Evolutionary conservation across 768 basidiomycete genomes (phyloP).

Genomic region (Wakefieldia striispora): DNA sequence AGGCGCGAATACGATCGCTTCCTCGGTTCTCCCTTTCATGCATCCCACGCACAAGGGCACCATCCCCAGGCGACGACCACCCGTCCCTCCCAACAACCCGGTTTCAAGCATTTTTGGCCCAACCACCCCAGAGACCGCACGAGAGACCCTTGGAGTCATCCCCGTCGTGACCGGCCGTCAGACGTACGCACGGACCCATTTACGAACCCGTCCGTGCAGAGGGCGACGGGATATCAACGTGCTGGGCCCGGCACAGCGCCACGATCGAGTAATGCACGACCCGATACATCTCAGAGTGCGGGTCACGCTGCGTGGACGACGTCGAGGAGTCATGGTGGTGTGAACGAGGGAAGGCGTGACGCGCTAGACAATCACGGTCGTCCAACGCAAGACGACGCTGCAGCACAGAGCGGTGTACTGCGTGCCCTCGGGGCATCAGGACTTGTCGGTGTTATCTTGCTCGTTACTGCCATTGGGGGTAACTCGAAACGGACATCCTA

Average conservation of each 20-base stretch:
- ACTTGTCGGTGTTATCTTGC: slow-evolving; percentile 25
- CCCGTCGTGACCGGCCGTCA: not conserved
- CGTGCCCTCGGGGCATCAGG: slow-evolving; percentile 30
- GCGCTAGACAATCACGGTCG: not conserved
- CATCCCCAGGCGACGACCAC: slow-evolving; percentile 33
- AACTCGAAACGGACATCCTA: slow-evolving; percentile 17
- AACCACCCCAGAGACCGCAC: slow-evolving; percentile 23
- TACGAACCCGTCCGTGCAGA: slow-evolving; percentile 24
- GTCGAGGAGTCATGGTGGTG: not conserved
- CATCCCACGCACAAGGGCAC: slow-evolving; percentile 6
- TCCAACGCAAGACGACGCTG: slow-evolving; percentile 22
- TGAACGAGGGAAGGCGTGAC: not conserved
- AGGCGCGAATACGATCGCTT: slow-evolving; percentile 35
- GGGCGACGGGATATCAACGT: slow-evolving; percentile 23
- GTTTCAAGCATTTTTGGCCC: slow-evolving; percentile 27
- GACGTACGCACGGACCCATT: slow-evolving; percentile 21
- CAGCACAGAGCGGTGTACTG: slow-evolving; percentile 24
- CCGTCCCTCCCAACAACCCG: slow-evolving; percentile 23
- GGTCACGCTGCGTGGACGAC: slow-evolving; percentile 4
- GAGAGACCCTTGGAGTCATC: slow-evolving; percentile 10
- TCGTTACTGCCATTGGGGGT: slow-evolving; percentile 19
- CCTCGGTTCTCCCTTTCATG: slow-evolving; percentile 10
- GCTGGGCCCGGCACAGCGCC: not conserved
- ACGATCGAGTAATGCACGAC: not conserved
- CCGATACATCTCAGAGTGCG: slow-evolving; percentile 2